These are phyloP conservation scores for Dictyostelium intermedium DNA, from an alignment of 78 protist species.

Conservation along the genomic window DNA sequence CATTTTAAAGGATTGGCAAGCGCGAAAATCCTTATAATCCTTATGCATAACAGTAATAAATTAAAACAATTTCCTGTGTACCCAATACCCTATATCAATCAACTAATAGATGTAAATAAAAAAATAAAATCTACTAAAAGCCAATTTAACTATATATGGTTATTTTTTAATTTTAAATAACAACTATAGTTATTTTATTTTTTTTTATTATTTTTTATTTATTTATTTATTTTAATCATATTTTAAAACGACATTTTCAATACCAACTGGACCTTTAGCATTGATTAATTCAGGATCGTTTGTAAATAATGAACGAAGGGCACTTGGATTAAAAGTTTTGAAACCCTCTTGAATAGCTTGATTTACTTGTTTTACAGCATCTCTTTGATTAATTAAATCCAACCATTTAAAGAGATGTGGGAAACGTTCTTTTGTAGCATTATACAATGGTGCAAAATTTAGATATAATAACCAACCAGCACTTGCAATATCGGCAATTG, in stretches of 20 bases:
- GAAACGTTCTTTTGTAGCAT: neutral
- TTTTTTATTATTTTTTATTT: too few relatives aligned
- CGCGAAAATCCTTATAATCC: too few relatives aligned
- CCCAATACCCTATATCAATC: too few relatives aligned
- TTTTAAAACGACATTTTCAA: neutral
- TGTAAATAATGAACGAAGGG: neutral
- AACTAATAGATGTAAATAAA: too few relatives aligned
- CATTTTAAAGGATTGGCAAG: too few relatives aligned
- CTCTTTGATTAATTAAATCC: neutral
- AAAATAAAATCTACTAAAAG: too few relatives aligned
- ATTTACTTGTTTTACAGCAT: neutral
- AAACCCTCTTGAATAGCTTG: neutral
- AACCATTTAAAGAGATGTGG: neutral
- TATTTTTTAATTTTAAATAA: too few relatives aligned
- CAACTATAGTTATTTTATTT: too few relatives aligned
- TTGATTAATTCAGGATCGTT: neutral
- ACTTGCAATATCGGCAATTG: conserved; percentile 35
- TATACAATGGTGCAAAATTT: neutral
- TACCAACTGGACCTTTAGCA: neutral
- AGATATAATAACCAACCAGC: conserved; percentile 17
- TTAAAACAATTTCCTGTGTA: too few relatives aligned
- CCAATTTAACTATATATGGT: too few relatives aligned
- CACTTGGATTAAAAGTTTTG: neutral
- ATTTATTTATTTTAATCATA: neutral
- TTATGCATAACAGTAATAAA: too few relatives aligned